Percentiles rank a stretch among this genome's conserved stretches.
Evolutionary conservation across 2,329 filamentous ascomycete genomes (phyloP).

Genomic region (Botrytis fabae): DNA sequence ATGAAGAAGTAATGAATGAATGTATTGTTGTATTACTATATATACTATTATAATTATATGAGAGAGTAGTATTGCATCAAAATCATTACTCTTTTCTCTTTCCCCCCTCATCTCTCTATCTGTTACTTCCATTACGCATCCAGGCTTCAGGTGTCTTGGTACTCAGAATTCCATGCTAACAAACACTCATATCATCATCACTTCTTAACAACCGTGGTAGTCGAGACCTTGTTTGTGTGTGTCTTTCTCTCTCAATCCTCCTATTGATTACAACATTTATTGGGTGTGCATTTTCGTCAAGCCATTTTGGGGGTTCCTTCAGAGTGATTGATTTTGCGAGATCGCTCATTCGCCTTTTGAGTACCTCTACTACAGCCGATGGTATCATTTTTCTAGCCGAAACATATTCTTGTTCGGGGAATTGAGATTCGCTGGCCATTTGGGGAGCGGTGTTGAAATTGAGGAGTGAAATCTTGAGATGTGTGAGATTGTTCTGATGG

Average conservation of each 20-base stretch:
- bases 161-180: not conserved
- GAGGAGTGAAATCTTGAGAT: accelerated
- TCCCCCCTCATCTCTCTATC: not conserved
- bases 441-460: not conserved
- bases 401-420: not conserved
- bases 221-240: accelerated
- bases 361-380: not conserved
- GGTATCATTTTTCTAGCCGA: not conserved
- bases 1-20: not conserved
- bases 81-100: not conserved
- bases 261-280: not conserved
- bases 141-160: not conserved
- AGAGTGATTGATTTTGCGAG: too few species aligned
- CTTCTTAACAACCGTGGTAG: not conserved
- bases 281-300: not conserved
- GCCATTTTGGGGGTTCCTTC: too few species aligned
- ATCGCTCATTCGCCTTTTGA: too few species aligned
- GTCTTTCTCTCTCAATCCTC: not conserved
- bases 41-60: not conserved
- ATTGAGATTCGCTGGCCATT: not conserved
- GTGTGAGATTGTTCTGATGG: too few species aligned
- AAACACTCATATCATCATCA: not conserved
- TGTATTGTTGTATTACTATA: not conserved
- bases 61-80: not conserved
- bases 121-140: accelerated